A percentile compares a stretch with the other conserved stretches of the same genome.
phyloP scores from a whole-genome alignment of 1,139 yeast genomes.

The Scheffersomyces cryptocercus region DNA sequence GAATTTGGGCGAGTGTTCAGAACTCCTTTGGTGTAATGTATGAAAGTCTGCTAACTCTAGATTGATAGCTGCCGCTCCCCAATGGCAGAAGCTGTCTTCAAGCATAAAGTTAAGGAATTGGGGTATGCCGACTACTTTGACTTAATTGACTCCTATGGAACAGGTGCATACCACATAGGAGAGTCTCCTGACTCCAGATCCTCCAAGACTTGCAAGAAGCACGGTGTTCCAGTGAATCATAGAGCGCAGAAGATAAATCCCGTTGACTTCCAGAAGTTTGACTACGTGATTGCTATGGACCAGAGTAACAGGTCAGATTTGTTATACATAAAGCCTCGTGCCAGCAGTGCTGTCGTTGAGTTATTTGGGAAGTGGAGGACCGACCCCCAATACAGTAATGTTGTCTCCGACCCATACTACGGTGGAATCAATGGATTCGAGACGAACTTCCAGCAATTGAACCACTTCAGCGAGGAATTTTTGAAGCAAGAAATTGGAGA shows the following conservation, averaged over 20 bases:
- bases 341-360: conserved; percentile 48
- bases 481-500: conserved; percentile 48
- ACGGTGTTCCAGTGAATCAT: conserved; percentile 77
- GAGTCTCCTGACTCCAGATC: conserved; percentile 80
- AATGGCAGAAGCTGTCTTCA: conserved; percentile 95
- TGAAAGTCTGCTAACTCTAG: conserved; percentile 6
- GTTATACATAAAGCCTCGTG: conserved; percentile 58
- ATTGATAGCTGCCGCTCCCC: conserved; percentile 81
- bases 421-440: conserved; percentile 87
- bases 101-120: conserved; percentile 55
- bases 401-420: conserved; percentile 89
- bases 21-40: conserved; percentile 1
- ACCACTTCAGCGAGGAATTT: conserved; percentile 71
- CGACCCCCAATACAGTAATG: conserved; percentile 44
- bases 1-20: background rate
- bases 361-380: conserved; percentile 80
- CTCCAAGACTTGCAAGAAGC: conserved; percentile 61
- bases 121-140: conserved; percentile 45
- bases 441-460: conserved; percentile 69
- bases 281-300: conserved; percentile 88
- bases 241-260: conserved; percentile 67
- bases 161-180: conserved; percentile 83
- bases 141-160: conserved; percentile 83
- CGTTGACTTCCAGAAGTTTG: conserved; percentile 67
- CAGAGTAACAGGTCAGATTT: conserved; percentile 63